Evolutionary conservation across 2,329 filamentous ascomycete species (phyloP).

Genomic region (Alternaria triticimaculans): DNA sequence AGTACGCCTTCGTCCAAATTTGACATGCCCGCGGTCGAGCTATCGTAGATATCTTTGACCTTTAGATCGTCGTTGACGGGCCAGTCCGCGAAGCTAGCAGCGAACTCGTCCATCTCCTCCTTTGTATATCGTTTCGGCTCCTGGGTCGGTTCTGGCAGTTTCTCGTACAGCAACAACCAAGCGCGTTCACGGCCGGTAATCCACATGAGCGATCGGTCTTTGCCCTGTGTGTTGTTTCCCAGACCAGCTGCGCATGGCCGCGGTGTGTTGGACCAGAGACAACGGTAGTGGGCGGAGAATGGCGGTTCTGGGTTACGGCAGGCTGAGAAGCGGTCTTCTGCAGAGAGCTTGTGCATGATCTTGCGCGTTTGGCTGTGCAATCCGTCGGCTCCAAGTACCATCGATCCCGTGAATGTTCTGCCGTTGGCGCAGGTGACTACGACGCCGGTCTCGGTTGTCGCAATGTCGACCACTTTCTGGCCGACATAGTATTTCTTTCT

Average conservation of each 20-base stretch:
- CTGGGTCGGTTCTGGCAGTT: not conserved
- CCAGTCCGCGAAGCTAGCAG: constrained; percentile 1
- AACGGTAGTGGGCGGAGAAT: not conserved
- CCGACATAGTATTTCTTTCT: not conserved
- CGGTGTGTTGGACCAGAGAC: not conserved
- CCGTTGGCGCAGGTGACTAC: not conserved
- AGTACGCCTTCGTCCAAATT: constrained; percentile 1
- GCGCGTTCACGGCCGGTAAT: not conserved
- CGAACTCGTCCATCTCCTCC: not conserved
- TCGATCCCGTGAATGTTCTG: not conserved
- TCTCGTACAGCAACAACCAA: constrained; percentile 1
- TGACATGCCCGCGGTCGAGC: not conserved
- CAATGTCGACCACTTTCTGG: not conserved
- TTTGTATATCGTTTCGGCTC: not conserved
- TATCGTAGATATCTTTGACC: not conserved
- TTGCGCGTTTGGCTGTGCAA: constrained; percentile 2
- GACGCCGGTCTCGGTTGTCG: not conserved
- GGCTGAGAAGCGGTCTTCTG: not conserved
- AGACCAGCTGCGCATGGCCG: not conserved
- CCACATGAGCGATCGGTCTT: not conserved
- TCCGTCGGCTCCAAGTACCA: not conserved
- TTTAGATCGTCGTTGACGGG: not conserved
- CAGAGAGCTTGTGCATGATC: not conserved
- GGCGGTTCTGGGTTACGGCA: not conserved
- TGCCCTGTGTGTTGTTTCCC: not conserved